These are phyloP conservation scores for Pseudisothecium myosuroides DNA, from an alignment of 225 moss, liverwort and hornwort genomes.

Conservation along the genomic window DNA sequence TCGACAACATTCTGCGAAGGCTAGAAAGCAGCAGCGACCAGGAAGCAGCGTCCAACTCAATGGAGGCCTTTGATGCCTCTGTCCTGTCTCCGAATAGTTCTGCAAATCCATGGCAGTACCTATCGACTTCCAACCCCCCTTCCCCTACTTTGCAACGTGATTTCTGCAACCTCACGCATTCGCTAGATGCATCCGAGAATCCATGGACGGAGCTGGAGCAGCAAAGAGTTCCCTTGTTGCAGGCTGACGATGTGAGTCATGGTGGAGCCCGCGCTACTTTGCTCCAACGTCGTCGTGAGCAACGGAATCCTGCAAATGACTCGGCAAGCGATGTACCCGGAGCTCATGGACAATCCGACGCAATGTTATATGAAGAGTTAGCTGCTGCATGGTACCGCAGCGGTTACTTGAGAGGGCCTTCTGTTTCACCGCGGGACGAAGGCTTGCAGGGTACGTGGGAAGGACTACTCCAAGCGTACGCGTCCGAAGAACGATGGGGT, in stretches of 20 bases:
- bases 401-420: neutral
- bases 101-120: slow-evolving; percentile 24
- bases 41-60: slow-evolving; percentile 1
- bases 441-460: slow-evolving; percentile 16
- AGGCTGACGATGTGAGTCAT: neutral
- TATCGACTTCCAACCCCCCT: neutral
- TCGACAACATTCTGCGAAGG: slow-evolving; percentile 16
- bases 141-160: slow-evolving; percentile 20
- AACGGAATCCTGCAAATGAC: neutral
- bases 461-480: slow-evolving; percentile 7
- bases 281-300: slow-evolving; percentile 18
- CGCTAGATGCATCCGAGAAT: slow-evolving; percentile 1
- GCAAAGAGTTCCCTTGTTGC: slow-evolving; percentile 1
- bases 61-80: neutral
- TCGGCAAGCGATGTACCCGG: neutral
- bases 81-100: slow-evolving; percentile 9
- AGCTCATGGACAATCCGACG: slow-evolving; percentile 5
- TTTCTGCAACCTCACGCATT: neutral
- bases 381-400: slow-evolving; percentile 11
- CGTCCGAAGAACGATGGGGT: neutral
- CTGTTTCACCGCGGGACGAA: slow-evolving; percentile 4
- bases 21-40: slow-evolving; percentile 8
- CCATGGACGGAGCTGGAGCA: slow-evolving; percentile 28
- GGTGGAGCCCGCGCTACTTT: neutral
- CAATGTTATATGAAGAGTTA: slow-evolving; percentile 1